phyloP scores from a whole-genome alignment of 371 early-diverging fungal species.

The Rhizopus stolonifer region DNA sequence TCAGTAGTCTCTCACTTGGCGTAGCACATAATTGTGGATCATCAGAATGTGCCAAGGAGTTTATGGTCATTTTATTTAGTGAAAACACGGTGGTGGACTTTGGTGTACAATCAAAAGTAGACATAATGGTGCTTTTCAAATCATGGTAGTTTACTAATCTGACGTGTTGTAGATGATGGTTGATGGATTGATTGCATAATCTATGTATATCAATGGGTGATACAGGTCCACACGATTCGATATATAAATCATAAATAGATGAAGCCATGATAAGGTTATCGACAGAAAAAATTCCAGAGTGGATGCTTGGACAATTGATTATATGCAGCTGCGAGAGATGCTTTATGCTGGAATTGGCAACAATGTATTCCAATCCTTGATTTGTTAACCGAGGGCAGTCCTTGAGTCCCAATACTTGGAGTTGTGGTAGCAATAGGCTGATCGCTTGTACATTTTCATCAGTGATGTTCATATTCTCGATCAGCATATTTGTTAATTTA shows the following conservation, averaged over 20 bases:
- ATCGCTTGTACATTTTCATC: not conserved
- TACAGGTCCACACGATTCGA: constrained; percentile 20
- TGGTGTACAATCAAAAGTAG: not conserved
- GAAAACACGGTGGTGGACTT: not conserved
- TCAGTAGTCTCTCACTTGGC: constrained; percentile 15
- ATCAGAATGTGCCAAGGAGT: constrained; percentile 19
- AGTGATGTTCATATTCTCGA: constrained; percentile 18
- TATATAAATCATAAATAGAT: constrained; percentile 10
- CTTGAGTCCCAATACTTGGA: constrained; percentile 9
- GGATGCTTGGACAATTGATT: constrained; percentile 16
- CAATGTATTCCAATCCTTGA: not conserved
- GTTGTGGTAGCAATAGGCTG: not conserved
- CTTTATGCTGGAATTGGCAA: not conserved
- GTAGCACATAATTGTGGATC: constrained; percentile 3
- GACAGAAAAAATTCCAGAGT: not conserved
- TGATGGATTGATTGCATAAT: not conserved
- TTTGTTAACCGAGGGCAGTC: constrained; percentile 5
- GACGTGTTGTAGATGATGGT: not conserved
- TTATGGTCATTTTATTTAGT: constrained; percentile 19
- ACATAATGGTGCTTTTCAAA: constrained; percentile 11
- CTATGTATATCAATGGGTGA: constrained; percentile 18
- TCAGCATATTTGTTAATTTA: not conserved
- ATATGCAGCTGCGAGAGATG: constrained; percentile 7
- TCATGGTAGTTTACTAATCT: constrained; percentile 5
- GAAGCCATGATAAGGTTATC: not conserved